These are phyloP conservation scores for Candida maris DNA, from an alignment of 805 yeast species.

Conservation along the genomic window DNA sequence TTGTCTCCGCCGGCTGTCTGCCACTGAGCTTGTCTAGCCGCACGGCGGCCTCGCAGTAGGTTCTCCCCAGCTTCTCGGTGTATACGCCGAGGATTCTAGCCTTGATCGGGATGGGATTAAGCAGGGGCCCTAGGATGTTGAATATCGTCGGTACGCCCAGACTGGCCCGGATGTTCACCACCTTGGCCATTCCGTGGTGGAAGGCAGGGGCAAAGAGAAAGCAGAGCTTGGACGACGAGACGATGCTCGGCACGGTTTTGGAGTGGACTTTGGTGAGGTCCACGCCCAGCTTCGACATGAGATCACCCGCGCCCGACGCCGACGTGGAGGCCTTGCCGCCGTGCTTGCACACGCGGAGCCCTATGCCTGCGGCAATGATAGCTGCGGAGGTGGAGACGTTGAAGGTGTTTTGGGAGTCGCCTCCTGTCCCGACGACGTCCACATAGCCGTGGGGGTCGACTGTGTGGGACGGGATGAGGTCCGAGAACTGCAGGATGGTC, in stretches of 20 bases:
- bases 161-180: slow-evolving; percentile 70
- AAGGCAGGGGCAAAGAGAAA: slow-evolving; percentile 90
- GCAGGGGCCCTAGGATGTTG: slow-evolving; percentile 88
- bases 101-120: slow-evolving; percentile 81
- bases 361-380: slow-evolving; percentile 89
- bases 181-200: slow-evolving; percentile 86
- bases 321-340: slow-evolving; percentile 98
- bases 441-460: slow-evolving; percentile 53
- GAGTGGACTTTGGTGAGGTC: slow-evolving; percentile 67
- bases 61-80: slow-evolving; percentile 70
- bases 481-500: slow-evolving; percentile 65
- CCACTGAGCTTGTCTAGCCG: slow-evolving; percentile 50
- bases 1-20: slow-evolving; percentile 46
- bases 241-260: slow-evolving; percentile 54
- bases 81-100: slow-evolving; percentile 90
- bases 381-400: slow-evolving; percentile 95
- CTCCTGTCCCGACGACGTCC: slow-evolving; percentile 98
- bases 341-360: slow-evolving; percentile 80
- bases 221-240: slow-evolving; percentile 50
- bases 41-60: slow-evolving; percentile 79
- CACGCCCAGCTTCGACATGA: slow-evolving; percentile 78
- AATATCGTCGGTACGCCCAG: slow-evolving; percentile 91
- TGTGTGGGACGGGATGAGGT: slow-evolving; percentile 41
- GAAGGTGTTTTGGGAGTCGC: slow-evolving; percentile 96
- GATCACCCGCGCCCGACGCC: slow-evolving; percentile 89